Evolutionary conservation across 371 early-diverging fungal genomes (phyloP), one percentile per base, ranked within the genome.

Genomic region (Mucor circinelloides): DNA sequence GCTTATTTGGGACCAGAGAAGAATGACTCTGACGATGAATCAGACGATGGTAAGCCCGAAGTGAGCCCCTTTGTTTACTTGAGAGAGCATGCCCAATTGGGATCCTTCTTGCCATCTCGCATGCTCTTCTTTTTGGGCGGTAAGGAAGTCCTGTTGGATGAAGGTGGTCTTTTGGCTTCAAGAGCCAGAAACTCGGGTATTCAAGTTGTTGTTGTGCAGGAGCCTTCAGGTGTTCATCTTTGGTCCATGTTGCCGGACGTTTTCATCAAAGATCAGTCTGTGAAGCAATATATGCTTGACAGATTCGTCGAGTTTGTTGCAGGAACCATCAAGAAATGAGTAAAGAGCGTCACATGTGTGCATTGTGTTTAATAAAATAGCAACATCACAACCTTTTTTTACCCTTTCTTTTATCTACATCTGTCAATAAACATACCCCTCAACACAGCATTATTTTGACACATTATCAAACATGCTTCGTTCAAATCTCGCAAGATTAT

Each of bases 141-240:
- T 30, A 69, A 74, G 25, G 80, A 82, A 52, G 82, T 82, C 15
- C 44, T 82, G 44, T 59, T 79, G 30, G 82, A 82, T 55, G 79
- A 77, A 61, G 82, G 78, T 10, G 75, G 79, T 9, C 36, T 66
- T 9, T 63, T 82, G 40, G 79, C 78, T 27, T 69, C 76, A 17
- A 65, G 73, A 40, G 79, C 78, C 17, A 66, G 76, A 46, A 48
- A 64, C 12, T 68, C 70, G 1, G 80, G 80, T 44, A 58, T 74
- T n/a, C 58, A 68, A 31, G 79, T 77, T 7, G 68, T 71, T 3
- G 63, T 82, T 32, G 60, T 72, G 0, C 82, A 77, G 28, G 70
- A 75, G n/a, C 81, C 78, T 13, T 61, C 74, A 2, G 70, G 72
- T 32, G 27, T 71, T 34, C 82, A 82, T 71, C 64, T 79, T 13